Evolutionary conservation across 805 yeast species (phyloP), one percentile per base, ranked within the genome.

Genomic region (Saccharomycopsis fibuligera): DNA sequence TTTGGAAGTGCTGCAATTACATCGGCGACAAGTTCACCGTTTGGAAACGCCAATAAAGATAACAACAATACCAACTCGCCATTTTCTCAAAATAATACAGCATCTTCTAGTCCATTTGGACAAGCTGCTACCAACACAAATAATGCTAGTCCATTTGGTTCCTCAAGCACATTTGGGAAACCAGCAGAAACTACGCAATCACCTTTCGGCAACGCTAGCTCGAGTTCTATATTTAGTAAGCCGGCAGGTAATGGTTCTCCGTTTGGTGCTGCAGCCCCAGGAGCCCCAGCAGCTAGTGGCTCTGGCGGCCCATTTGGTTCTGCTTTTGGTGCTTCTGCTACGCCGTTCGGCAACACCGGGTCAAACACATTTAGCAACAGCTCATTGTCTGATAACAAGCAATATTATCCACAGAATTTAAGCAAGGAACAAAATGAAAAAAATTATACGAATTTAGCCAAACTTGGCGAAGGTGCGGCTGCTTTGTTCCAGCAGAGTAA

Each of bases 401-500:
- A 23, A 22, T 14, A 8, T 22, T 41, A 30, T 19, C 6, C 9
- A 5, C 45, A 42, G 25, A 16, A 30, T 35, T 29, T 33, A 22
- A 16, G 9, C 40, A 5, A 5, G 22, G 54, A 53, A 2, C 57
- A 60, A 4, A 62, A 65, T 37, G 61, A 60, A 3, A 64, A 60
- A 22, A 58, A 58, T 19, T 50, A 42, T 50, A 49, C 64, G 55
- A 57, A 56, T 2, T 57, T 63, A 3, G 68, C 64, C 0, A 76
- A 73, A 3, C 56, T 80, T 2, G 65, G 74, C 42, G 74, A 72
- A 3, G 65, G 58, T 2, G 68, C 79, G 0, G 42, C 68, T 8
- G 67, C 64, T 4, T 72, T 73, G 21, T 87, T 85, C 60, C 60
- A 69, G 53, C 68, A 75, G 1, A 55, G 58, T 0, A 46, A 51